Evolutionary conservation across 345 rosid species (phyloP).

Genomic region (Hibiscus trionum): DNA sequence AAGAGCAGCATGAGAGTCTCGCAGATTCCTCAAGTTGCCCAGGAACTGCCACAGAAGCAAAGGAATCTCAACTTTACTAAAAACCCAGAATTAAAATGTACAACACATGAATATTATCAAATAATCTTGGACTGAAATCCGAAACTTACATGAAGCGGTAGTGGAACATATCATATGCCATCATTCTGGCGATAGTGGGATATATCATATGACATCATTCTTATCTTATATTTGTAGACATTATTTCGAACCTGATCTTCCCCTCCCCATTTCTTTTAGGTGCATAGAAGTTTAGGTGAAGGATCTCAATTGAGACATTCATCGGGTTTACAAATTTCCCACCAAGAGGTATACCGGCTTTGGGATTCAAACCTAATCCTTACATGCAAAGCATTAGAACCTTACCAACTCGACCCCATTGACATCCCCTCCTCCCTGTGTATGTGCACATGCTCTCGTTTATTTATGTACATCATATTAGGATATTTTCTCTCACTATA

Average conservation of each 20-base stretch:
- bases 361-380: not conserved
- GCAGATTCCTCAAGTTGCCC: slow-evolving; percentile 88
- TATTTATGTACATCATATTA: not conserved
- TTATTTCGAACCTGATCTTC: not conserved
- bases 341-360: not conserved
- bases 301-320: not conserved
- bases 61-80: not conserved
- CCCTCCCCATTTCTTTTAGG: not conserved
- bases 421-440: not conserved
- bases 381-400: not conserved
- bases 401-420: not conserved
- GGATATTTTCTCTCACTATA: not conserved
- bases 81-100: not conserved
- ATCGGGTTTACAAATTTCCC: not conserved
- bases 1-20: slow-evolving; percentile 94
- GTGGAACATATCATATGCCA: not conserved
- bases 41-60: slow-evolving; percentile 52
- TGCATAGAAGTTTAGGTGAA: not conserved
- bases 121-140: not conserved
- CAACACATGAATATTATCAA: not conserved
- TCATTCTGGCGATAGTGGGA: not conserved
- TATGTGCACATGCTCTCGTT: not conserved
- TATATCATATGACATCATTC: not conserved
- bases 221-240: not conserved
- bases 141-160: not conserved